phyloP scores from a whole-genome alignment of 2,329 filamentous ascomycete genomes.

The Arachnopeziza araneosa region DNA sequence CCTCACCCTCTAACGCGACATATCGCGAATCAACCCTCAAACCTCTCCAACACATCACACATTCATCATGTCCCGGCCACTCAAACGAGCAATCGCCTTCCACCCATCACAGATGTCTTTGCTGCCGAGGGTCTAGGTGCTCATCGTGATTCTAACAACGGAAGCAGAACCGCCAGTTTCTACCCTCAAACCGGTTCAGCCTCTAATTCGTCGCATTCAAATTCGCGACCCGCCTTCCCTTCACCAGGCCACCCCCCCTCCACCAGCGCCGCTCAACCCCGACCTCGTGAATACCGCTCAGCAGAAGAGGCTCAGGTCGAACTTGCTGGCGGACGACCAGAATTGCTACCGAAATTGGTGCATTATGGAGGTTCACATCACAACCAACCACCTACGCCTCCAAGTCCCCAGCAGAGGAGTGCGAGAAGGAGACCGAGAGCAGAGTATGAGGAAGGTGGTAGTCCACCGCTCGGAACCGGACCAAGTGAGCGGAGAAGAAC shows the following conservation, averaged over 20 bases:
- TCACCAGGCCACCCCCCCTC: slow-evolving; percentile 68
- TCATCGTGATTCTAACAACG: slow-evolving; percentile 44
- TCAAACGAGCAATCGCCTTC: slow-evolving; percentile 86
- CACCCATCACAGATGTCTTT: slow-evolving; percentile 92
- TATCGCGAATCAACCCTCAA: slow-evolving; percentile 74
- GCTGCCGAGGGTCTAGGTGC: slow-evolving; percentile 65
- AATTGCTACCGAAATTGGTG: slow-evolving; percentile 86
- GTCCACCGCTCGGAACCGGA: slow-evolving; percentile 74
- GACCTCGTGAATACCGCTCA: slow-evolving; percentile 84
- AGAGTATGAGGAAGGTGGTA: slow-evolving; percentile 91
- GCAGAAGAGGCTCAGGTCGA: slow-evolving; percentile 93
- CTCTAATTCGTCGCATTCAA: slow-evolving; percentile 58
- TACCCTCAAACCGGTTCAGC: slow-evolving; percentile 24
- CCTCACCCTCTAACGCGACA: slow-evolving; percentile 72
- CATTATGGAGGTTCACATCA: slow-evolving; percentile 68
- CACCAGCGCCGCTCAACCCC: slow-evolving; percentile 48
- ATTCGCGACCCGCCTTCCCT: slow-evolving; percentile 62
- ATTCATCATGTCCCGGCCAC: slow-evolving; percentile 75
- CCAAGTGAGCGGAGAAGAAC: slow-evolving; percentile 50
- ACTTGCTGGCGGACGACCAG: slow-evolving; percentile 83
- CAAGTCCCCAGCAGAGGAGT: slow-evolving; percentile 45
- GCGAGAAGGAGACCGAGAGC: slow-evolving; percentile 72
- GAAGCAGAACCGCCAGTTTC: slow-evolving; percentile 16
- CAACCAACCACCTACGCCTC: slow-evolving; percentile 86
- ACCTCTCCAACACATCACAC: slow-evolving; percentile 76